Conservation (phyloP, 805 yeast species). For the Teunomyces funiuensis region DNA sequence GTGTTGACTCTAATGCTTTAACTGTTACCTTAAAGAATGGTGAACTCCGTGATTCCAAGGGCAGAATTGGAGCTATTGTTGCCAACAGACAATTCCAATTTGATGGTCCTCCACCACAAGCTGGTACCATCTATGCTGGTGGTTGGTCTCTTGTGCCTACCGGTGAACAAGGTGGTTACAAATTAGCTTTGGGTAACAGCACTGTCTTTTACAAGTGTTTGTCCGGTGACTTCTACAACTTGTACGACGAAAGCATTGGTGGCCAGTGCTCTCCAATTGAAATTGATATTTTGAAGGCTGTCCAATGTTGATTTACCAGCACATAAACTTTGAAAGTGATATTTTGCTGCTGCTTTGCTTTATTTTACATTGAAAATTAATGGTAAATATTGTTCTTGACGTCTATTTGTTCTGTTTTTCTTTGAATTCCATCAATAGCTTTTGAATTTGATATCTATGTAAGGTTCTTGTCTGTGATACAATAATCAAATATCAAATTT, state of each 20-base stretch:
- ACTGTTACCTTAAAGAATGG: slow-evolving; percentile 53
- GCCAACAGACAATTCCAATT: slow-evolving; percentile 81
- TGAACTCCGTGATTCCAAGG: slow-evolving; percentile 55
- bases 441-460: no score
- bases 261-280: slow-evolving; percentile 50
- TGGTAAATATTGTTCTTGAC: no score
- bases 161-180: slow-evolving; percentile 40
- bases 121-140: slow-evolving; percentile 30
- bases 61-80: slow-evolving; percentile 77
- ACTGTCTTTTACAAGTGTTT: slow-evolving; percentile 71
- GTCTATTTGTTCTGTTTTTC: no score
- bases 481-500: no score
- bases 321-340: neutral
- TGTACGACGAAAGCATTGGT: slow-evolving; percentile 65
- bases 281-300: slow-evolving; percentile 16
- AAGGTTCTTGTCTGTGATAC: no score
- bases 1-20: slow-evolving; percentile 38
- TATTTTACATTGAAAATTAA: no score
- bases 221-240: slow-evolving; percentile 76
- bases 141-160: slow-evolving; percentile 25
- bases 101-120: slow-evolving; percentile 83
- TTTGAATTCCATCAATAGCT: no score
- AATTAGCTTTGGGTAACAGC: slow-evolving; percentile 62
- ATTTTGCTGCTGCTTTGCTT: no score
- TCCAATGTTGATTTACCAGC: slow-evolving; percentile 10